Base-by-base conservation (phyloP, 108 stramenopile genomes). In the Licmophora abbreviata region DNA sequence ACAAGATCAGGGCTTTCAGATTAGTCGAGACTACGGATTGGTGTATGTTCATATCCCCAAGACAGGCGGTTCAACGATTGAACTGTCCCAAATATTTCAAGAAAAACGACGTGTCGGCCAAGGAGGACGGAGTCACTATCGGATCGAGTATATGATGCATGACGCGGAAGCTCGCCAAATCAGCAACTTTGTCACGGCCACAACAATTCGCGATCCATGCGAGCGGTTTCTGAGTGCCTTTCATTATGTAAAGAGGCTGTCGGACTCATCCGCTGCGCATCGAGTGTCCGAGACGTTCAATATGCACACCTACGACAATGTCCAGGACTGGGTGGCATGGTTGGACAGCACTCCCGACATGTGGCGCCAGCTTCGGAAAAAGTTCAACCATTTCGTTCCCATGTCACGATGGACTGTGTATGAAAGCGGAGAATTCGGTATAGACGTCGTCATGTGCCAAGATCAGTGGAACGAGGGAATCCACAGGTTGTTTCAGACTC, bases 361-460 rank as follows among this genome's bases (percentile, higher is more conserved):
- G 38, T 40, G 38, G 38, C 15, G 20, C 1, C 18, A 40, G 20
- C 20, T 40, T 15, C 15, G 18, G 9, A 12, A 12, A 9, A n/a
- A n/a, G n/a, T n/a, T n/a, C n/a, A n/a, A n/a, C n/a, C 38, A 40
- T 40, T 40, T 40, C 20, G 2, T 40, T 18, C 38, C 38, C 2
- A 40, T 40, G 38, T 3, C 38, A 4, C 2, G 1, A 40, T 40
- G 15, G 15, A 5, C 20, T 5, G 20, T 5, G 20, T 40, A 4
- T 40, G 38, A 40, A 40, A 20, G 20, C 5, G 20, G 38, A 40
- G 15, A 15, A 40, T 40, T 40, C 20, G 38, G 38, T 40, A 40
- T 15, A 3, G 38, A 40, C 20, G 38, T 40, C 5, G 38, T 40
- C 38, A 40, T 40, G 38, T 40, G 38, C 20, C 38, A 40, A 40